Conservation (phyloP, 352 stramenopile genomes). For the Phytopythium delawarense region DNA sequence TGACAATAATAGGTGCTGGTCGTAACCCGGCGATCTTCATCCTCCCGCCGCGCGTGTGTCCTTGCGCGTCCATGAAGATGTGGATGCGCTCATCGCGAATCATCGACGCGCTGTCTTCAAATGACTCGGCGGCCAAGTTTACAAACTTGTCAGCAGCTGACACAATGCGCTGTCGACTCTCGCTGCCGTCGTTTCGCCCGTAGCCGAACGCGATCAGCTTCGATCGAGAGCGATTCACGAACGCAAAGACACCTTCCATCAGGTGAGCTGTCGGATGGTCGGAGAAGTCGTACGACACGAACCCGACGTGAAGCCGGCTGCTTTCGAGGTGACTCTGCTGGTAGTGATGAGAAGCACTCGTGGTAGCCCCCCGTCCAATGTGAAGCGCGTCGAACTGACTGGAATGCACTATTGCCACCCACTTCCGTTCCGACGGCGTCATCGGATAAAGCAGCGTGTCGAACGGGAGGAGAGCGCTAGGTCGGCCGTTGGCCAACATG, state of each 20-base stretch:
- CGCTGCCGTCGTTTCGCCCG: constrained; percentile 58
- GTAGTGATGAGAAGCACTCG: too few relatives aligned
- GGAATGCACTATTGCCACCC: constrained; percentile 32
- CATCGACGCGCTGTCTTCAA: constrained; percentile 27
- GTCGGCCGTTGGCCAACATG: constrained; percentile 16
- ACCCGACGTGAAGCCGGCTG: constrained; percentile 52
- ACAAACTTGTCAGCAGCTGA: constrained; percentile 47
- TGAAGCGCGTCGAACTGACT: constrained; percentile 11
- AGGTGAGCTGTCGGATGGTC: constrained; percentile 80
- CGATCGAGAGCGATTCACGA: constrained; percentile 18
- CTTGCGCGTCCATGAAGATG: constrained; percentile 82
- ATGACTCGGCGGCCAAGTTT: constrained; percentile 36
- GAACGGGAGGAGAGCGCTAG: constrained; percentile 54
- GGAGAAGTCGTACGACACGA: constrained; percentile 78
- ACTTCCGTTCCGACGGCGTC: constrained; percentile 22
- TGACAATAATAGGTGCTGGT: constrained; percentile 65
- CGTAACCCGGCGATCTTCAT: constrained; percentile 44
- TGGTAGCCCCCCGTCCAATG: constrained; percentile 1
- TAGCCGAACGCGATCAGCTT: constrained; percentile 51
- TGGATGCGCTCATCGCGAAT: constrained; percentile 38
- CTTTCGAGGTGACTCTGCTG: neutral
- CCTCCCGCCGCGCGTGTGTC: constrained; percentile 54
- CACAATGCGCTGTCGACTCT: constrained; percentile 26
- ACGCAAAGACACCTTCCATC: constrained; percentile 67
- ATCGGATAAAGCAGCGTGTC: constrained; percentile 60